Evolutionary conservation across 208 protist genomes (phyloP).

Genomic region (Trypanosoma scelopori): DNA sequence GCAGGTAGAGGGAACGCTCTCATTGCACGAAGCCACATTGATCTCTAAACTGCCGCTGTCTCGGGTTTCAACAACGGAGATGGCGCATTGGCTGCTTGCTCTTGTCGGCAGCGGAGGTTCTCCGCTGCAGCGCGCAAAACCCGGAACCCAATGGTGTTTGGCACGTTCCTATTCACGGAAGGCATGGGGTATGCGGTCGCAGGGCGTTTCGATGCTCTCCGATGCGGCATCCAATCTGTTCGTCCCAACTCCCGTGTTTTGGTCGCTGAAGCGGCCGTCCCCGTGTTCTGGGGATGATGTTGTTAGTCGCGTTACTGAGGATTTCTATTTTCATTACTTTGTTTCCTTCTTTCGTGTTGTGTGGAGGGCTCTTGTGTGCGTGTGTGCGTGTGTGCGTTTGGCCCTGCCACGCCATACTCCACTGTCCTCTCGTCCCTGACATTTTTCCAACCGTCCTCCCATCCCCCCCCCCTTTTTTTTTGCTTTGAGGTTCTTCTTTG

Average conservation of each 20-base stretch:
- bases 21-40: background rate
- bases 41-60: background rate
- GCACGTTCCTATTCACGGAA: slow-evolving; percentile 12
- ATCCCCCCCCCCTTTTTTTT: no score
- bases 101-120: slow-evolving; percentile 11
- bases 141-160: slow-evolving; percentile 5
- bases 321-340: slow-evolving; percentile 5
- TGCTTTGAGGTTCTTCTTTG: no score
- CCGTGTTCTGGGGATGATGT: background rate
- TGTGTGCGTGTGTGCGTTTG: no score
- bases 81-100: slow-evolving; percentile 3
- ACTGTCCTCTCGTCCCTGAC: no score
- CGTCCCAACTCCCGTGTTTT: slow-evolving; percentile 4
- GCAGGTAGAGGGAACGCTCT: background rate
- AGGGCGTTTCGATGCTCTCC: background rate
- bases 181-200: slow-evolving; percentile 1
- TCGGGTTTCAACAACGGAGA: background rate
- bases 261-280: background rate
- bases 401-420: no score
- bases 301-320: background rate
- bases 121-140: slow-evolving; percentile 15
- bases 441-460: no score
- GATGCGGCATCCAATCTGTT: background rate
- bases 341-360: background rate
- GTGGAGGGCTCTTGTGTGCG: no score